phyloP scores from a whole-genome alignment of 2,329 filamentous ascomycete species.

The Camillea tinctor region DNA sequence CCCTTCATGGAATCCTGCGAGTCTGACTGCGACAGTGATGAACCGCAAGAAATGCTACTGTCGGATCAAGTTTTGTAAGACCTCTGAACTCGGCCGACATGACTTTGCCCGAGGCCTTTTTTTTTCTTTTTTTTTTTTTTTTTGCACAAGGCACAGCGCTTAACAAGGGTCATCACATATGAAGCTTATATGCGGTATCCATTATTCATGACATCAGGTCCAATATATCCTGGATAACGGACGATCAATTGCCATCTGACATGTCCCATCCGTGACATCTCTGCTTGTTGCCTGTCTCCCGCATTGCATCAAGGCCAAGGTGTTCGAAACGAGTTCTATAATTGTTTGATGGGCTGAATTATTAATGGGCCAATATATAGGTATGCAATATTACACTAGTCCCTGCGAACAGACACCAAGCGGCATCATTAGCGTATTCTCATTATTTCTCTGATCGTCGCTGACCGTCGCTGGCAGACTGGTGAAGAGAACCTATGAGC shows the following conservation, averaged over 20 bases:
- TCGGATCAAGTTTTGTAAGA: background rate
- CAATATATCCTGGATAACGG: background rate
- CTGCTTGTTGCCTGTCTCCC: background rate
- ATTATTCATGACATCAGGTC: background rate
- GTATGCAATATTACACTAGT: background rate
- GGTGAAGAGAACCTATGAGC: background rate
- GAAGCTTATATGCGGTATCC: background rate
- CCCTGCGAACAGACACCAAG: background rate
- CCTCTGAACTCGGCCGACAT: background rate
- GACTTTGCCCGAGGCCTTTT: no score
- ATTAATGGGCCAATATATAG: background rate
- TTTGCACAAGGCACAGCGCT: no score
- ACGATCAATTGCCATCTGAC: background rate
- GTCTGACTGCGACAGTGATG: background rate
- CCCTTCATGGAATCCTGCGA: background rate
- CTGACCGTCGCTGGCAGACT: no score
- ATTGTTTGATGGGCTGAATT: background rate
- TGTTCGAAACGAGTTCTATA: background rate
- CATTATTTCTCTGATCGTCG: background rate
- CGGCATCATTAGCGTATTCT: background rate
- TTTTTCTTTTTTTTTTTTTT: no score
- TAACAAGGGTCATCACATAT: background rate
- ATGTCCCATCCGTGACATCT: background rate
- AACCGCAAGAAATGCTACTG: background rate
- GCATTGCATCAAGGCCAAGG: background rate